Base-by-base conservation (phyloP, 192 early-diverging fungal genomes). In the Linnemannia schmuckeri region DNA sequence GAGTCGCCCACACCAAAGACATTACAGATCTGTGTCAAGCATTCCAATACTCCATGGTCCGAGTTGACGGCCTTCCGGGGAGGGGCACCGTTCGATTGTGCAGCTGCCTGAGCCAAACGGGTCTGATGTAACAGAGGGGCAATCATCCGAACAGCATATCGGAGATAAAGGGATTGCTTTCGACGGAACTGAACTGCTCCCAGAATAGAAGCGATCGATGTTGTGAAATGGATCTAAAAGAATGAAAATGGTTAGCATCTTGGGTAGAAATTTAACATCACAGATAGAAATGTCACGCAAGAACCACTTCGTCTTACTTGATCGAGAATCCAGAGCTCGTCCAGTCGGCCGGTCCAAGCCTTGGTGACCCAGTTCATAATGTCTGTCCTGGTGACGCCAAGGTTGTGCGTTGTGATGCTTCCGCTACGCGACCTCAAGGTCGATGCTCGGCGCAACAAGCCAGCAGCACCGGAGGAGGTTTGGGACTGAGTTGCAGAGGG, bases 131-230 rank as follows among this genome's bases (percentile, higher is more conserved):
- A 30, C 13, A 91, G 72, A 13, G 90, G 90, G 61, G 87, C 63
- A 77, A 89, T 89, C 79, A 91, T 85, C 7, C 85, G 86, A 15
- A 87, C 79, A 24, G 91, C 93, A 84, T 94, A 92, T 12, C 94
- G 90, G 75, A 96, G 85, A 74, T 93, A 95, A 82, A 96, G 95
- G 1, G 94, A 93, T 74, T 96, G 94, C 78, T 96, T 96, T 40
- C 94, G 74, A 33, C 86, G 66, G 54, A 90, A 90, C 57, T 93
- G 93, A 44, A 96, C 90, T 18, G 82, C 83, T 5, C 90, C 90
- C 70, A 93, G 94, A 38, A 95, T 85, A 9, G 93, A 82, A 0
- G 95, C 90, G 40, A 96, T 92, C 7, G 85, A 87, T 1, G 94
- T 89, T 7, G 90, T 85, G 37, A 89, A 78, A 54, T 89, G 85